Conservation (phyloP, 768 basidiomycete genomes). For the Clitopilus passeckerianus region DNA sequence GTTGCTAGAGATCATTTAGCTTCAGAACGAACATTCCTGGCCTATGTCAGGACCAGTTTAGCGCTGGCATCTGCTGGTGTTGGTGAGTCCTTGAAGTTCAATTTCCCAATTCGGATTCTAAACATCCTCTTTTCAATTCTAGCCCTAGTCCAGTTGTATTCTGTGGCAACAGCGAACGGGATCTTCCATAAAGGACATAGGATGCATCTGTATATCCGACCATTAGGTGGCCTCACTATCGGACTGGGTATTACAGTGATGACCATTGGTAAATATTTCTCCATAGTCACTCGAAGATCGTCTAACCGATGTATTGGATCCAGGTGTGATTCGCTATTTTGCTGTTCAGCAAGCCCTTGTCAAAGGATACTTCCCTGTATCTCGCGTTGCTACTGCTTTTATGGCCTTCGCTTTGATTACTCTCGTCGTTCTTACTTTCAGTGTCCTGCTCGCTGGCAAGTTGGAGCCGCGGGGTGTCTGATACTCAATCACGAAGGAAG, state of each 20-base stretch:
- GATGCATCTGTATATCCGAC: slow-evolving; percentile 16
- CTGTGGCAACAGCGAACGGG: slow-evolving; percentile 12
- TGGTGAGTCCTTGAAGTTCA: slow-evolving; percentile 13
- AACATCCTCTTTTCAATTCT: not conserved
- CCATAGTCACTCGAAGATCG: not conserved
- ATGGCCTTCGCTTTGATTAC: slow-evolving; percentile 11
- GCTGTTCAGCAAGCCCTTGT: slow-evolving; percentile 16
- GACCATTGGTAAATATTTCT: slow-evolving; percentile 10
- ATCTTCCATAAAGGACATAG: slow-evolving; percentile 8
- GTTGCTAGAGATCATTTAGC: slow-evolving; percentile 53
- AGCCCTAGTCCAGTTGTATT: slow-evolving; percentile 19
- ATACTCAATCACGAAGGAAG: not conserved
- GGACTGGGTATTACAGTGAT: slow-evolving; percentile 14
- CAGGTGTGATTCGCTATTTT: slow-evolving; percentile 17
- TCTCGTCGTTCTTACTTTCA: slow-evolving; percentile 14
- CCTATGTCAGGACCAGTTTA: slow-evolving; percentile 49
- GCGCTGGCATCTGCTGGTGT: slow-evolving; percentile 49
- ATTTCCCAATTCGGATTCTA: not conserved
- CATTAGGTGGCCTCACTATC: slow-evolving; percentile 16
- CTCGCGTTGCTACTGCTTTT: slow-evolving; percentile 9
- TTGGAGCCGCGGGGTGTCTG: slow-evolving; percentile 6
- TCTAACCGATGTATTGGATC: not conserved
- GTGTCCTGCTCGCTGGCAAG: slow-evolving; percentile 13
- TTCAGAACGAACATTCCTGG: slow-evolving; percentile 47
- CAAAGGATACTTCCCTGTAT: slow-evolving; percentile 16